Base-by-base conservation (phyloP, 176 grass and related monocot genomes). In the Areca catechu region DNA sequence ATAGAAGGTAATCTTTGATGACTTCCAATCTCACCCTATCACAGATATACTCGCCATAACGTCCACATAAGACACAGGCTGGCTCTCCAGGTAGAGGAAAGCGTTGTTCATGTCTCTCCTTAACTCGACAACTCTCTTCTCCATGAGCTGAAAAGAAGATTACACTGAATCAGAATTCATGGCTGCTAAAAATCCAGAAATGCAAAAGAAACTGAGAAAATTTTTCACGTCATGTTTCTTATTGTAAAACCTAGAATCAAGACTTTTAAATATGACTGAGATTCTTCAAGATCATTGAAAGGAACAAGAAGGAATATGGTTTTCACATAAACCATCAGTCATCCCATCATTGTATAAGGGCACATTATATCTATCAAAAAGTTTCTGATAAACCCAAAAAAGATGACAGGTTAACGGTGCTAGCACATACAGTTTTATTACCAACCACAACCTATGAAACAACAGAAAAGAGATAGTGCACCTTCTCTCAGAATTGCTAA, bases 11-110 rank as follows among this genome's bases (percentile, higher is more conserved):
- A 29, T 25, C 22, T 27, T 14, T 17, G 20, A 14, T 16, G 10
- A 14, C 24, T n/a, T 58, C 15, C 3, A 27, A 27, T 16, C 23
- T 58, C 7, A 58, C 56, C 56, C 23, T 58, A 17, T 58, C 56
- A 58, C 56, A 58, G 4, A 58, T 58, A 58, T 58, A 58, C 56
- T 58, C 56, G 14, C 56, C 56, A 58, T 25, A 58, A 16, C 56
- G 56, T 58, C 56, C 56, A 58, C 56, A 58, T 29, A 58, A 24
- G 22, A 58, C 56, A 58, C 56, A 58, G 16, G 16, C 16, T 58
- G 56, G 56, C 56, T 58, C 56, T 27, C 56, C 56, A 5, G 56
- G 56, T 58, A 58, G 4, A 29, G 56, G 56, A 25, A 58, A 58
- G 24, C 56, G 56, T 29, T 58, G 56, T 27, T 58, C 56, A 58